Percentiles rank a stretch among this genome's conserved stretches.
These are phyloP conservation scores for Sophora flavescens DNA, from an alignment of 306 rosid genomes.

Conservation along the genomic window DNA sequence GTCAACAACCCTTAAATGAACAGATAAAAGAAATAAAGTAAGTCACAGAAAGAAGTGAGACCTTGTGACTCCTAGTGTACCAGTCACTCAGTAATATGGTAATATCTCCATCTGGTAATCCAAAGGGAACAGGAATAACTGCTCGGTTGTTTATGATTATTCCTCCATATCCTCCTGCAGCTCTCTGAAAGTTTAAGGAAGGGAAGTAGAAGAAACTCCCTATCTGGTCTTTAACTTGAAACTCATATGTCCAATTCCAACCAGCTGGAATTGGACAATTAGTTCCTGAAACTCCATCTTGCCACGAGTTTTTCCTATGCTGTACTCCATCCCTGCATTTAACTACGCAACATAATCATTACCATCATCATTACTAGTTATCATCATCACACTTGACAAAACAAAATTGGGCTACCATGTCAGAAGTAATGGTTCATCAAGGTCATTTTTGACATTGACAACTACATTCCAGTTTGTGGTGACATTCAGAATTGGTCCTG, in stretches of 20 bases:
- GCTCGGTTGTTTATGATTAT: constrained; percentile 78
- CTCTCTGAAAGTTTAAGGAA: constrained; percentile 84
- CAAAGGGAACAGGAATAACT: constrained; percentile 80
- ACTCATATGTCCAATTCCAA: constrained; percentile 94
- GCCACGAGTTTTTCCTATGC: constrained; percentile 92
- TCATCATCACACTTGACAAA: constrained; percentile 17
- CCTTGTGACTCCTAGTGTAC: constrained; percentile 88
- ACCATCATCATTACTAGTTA: constrained; percentile 39
- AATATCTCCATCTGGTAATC: constrained; percentile 90
- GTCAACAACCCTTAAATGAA: constrained; percentile 41
- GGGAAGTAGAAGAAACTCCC: constrained; percentile 98
- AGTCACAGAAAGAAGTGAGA: constrained; percentile 34
- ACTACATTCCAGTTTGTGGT: constrained; percentile 97
- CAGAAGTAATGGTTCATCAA: constrained; percentile 90
- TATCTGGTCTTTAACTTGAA: constrained; percentile 97
- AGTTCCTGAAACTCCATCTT: constrained; percentile 93
- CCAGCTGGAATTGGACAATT: constrained; percentile 99
- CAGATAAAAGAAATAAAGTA: constrained; percentile 21
- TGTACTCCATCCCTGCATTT: constrained; percentile 87
- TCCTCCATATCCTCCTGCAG: constrained; percentile 95
- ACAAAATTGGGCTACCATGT: constrained; percentile 69
- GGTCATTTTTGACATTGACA: constrained; percentile 83
- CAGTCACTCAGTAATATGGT: constrained; percentile 86
- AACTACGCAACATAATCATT: constrained; percentile 51
- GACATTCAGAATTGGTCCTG: constrained; percentile 82